Conservation (phyloP, 1,284 basidiomycete genomes). For the Sporisorium graminicola region DNA sequence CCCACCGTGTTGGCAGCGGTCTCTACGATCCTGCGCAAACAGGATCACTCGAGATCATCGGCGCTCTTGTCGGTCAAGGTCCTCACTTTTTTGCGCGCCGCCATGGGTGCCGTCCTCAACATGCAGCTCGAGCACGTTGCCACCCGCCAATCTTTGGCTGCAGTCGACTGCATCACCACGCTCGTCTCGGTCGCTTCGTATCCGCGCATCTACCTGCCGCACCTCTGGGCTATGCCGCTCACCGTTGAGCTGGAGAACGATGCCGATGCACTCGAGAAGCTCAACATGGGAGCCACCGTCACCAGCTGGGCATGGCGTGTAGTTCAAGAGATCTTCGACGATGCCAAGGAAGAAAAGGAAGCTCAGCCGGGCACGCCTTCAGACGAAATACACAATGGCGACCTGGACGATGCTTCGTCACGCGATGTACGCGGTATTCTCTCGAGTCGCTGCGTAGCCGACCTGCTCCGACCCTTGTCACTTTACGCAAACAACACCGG, state of each 20-base stretch:
- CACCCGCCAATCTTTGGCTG: slow-evolving; percentile 64
- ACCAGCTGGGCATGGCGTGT: slow-evolving; percentile 44
- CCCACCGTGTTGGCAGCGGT: slow-evolving; percentile 81
- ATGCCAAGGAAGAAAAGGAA: slow-evolving; percentile 48
- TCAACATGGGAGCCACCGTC: slow-evolving; percentile 44
- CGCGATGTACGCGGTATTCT: slow-evolving; percentile 35
- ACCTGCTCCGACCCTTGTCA: slow-evolving; percentile 33
- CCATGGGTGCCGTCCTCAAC: slow-evolving; percentile 84
- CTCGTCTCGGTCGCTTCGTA: slow-evolving; percentile 36
- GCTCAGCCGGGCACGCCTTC: slow-evolving; percentile 20
- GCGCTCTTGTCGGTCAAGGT: slow-evolving; percentile 44
- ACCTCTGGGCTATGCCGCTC: slow-evolving; percentile 37
- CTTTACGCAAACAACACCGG: slow-evolving; percentile 1
- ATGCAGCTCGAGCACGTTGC: slow-evolving; percentile 78
- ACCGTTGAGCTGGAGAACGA: slow-evolving; percentile 38
- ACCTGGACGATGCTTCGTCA: slow-evolving; percentile 25
- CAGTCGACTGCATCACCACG: slow-evolving; percentile 21
- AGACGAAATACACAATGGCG: slow-evolving; percentile 35
- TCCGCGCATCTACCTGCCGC: slow-evolving; percentile 45
- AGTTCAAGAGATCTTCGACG: slow-evolving; percentile 49
- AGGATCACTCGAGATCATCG: slow-evolving; percentile 63
- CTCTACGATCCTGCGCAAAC: slow-evolving; percentile 82
- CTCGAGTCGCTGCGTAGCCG: slow-evolving; percentile 24
- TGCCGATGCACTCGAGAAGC: slow-evolving; percentile 23
- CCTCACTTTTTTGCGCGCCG: slow-evolving; percentile 80